A percentile compares a stretch with the other conserved stretches of the same genome.
phyloP scores from a whole-genome alignment of 2,329 filamentous ascomycete species.

The Atkinsonella hypoxylon region DNA sequence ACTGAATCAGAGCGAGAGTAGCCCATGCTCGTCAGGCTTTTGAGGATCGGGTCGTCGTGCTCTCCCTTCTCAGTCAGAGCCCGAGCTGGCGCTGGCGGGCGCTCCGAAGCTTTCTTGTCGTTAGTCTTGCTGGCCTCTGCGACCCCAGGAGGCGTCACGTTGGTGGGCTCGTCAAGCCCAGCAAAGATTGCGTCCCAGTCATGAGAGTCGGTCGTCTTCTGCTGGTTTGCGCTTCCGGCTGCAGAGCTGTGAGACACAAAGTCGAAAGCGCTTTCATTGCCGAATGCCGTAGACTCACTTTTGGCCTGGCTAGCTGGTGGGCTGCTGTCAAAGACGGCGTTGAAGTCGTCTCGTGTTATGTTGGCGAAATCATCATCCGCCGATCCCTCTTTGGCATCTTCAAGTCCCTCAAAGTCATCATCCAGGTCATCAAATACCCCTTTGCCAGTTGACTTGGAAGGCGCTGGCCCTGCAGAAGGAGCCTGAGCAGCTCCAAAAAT shows the following conservation, averaged over 20 bases:
- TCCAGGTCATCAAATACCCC: conserved; percentile 64
- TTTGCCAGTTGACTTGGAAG: conserved; percentile 24
- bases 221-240: conserved; percentile 24
- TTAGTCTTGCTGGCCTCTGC: background rate
- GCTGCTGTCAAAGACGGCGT: conserved; percentile 67
- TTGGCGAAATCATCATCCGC: conserved; percentile 71
- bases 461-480: background rate
- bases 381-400: conserved; percentile 71
- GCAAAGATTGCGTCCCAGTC: conserved; percentile 97
- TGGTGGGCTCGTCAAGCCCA: conserved; percentile 50
- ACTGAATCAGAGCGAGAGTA: conserved; percentile 65
- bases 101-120: conserved; percentile 11
- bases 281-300: conserved; percentile 40
- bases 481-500: conserved; percentile 26
- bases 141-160: conserved; percentile 14
- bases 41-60: conserved; percentile 84
- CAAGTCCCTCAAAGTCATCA: conserved; percentile 69
- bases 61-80: conserved; percentile 62
- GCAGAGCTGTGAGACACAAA: conserved; percentile 34
- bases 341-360: conserved; percentile 67
- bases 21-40: conserved; percentile 82
- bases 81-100: conserved; percentile 36
- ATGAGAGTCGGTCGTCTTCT: conserved; percentile 40
- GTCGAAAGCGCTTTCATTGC: conserved; percentile 46
- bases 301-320: conserved; percentile 42